These are phyloP conservation scores for Didymella pinodella DNA, from an alignment of 2,329 filamentous ascomycete species.

Conservation along the genomic window DNA sequence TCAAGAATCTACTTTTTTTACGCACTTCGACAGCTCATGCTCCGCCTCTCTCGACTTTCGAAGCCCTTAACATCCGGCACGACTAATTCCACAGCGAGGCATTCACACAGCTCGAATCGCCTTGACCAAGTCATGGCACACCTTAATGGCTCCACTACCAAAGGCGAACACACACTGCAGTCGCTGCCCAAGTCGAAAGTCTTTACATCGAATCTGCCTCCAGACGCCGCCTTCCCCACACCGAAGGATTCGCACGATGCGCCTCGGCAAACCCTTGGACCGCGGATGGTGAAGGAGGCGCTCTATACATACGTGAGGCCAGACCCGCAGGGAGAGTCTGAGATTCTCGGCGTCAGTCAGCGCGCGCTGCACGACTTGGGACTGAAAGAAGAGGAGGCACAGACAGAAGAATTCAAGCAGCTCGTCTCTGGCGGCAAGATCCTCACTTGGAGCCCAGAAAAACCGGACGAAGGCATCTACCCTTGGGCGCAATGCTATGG, in stretches of 20 bases:
- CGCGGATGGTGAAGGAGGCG: slow-evolving; percentile 83
- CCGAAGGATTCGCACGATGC: slow-evolving; percentile 82
- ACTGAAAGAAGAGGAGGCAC: slow-evolving; percentile 71
- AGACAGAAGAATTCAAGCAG: slow-evolving; percentile 76
- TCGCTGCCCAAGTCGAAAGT: slow-evolving; percentile 70
- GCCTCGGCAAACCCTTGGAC: slow-evolving; percentile 76
- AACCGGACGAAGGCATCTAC: slow-evolving; percentile 69
- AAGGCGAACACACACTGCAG: slow-evolving; percentile 48
- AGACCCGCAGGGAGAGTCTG: slow-evolving; percentile 72
- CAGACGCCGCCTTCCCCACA: slow-evolving; percentile 80
- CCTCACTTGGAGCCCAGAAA: slow-evolving; percentile 75
- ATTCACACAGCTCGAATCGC: slow-evolving; percentile 38
- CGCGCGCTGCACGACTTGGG: slow-evolving; percentile 83
- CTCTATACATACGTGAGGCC: slow-evolving; percentile 92
- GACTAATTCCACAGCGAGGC: slow-evolving; percentile 12
- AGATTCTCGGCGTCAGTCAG: slow-evolving; percentile 81
- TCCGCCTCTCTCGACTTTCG: slow-evolving; percentile 24
- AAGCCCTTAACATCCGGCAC: slow-evolving; percentile 13
- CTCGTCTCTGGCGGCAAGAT: slow-evolving; percentile 84
- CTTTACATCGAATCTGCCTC: slow-evolving; percentile 72
- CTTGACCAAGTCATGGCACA: slow-evolving; percentile 57
- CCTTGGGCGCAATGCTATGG: slow-evolving; percentile 99
- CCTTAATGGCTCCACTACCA: slow-evolving; percentile 43
- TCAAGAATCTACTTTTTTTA: neutral
- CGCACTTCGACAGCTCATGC: slow-evolving; percentile 25